Evolutionary conservation across 2,329 filamentous ascomycete species (phyloP).

Genomic region (Cercospora nicotianae): DNA sequence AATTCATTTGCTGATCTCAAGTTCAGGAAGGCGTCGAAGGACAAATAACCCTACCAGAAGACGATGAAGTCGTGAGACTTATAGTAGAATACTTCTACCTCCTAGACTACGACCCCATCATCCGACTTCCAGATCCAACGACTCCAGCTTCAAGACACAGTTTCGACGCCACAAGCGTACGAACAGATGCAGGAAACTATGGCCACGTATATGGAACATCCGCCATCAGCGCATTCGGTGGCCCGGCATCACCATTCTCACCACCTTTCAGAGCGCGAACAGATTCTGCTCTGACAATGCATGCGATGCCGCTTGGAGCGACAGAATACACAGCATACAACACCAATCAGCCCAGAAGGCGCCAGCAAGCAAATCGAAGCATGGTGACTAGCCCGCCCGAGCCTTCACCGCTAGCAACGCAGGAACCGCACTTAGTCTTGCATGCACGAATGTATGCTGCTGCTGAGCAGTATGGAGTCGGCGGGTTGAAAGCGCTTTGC

Average conservation of each 20-base stretch:
- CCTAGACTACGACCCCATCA: slow-evolving; percentile 30
- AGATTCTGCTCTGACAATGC: slow-evolving; percentile 28
- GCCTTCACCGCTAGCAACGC: slow-evolving; percentile 28
- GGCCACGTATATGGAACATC: slow-evolving; percentile 31
- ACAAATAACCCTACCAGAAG: slow-evolving; percentile 28
- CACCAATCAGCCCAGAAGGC: slow-evolving; percentile 10
- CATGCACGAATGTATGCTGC: slow-evolving; percentile 34
- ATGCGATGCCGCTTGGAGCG: slow-evolving; percentile 24
- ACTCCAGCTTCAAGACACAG: slow-evolving; percentile 14
- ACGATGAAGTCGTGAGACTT: slow-evolving; percentile 31
- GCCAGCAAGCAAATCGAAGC: slow-evolving; percentile 14
- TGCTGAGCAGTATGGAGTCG: slow-evolving; percentile 30
- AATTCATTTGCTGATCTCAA: background rate
- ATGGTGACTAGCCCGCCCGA: slow-evolving; percentile 24
- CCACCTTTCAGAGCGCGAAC: slow-evolving; percentile 16
- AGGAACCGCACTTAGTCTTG: slow-evolving; percentile 24
- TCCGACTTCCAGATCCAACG: slow-evolving; percentile 7
- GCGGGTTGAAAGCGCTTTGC: slow-evolving; percentile 29
- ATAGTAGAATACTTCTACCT: slow-evolving; percentile 33
- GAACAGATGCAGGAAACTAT: slow-evolving; percentile 28
- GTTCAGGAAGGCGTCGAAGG: slow-evolving; percentile 29
- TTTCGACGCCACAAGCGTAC: slow-evolving; percentile 26
- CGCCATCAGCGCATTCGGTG: slow-evolving; percentile 32
- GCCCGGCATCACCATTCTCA: slow-evolving; percentile 17
- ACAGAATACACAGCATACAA: slow-evolving; percentile 19